Evolutionary conservation across 805 yeast genomes (phyloP), one percentile per base, ranked within the genome.

Genomic region (Nakazawaea siamensis): DNA sequence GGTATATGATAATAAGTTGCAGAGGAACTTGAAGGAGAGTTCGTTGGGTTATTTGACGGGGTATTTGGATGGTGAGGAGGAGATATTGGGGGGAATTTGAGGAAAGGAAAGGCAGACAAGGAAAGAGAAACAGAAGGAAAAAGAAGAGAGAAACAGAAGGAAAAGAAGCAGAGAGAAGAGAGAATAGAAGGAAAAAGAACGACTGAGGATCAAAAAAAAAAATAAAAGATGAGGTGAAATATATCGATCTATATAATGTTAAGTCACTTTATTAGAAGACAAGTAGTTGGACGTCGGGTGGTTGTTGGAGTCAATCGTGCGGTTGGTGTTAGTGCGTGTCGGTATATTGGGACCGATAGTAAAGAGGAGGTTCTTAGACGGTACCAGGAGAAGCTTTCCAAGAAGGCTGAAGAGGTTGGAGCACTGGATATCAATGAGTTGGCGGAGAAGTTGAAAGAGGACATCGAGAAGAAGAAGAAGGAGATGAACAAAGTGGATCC

Each of bases 401-500:
- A 47, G 29, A 60, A 55, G 41, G 70, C 69, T 9, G 45, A 48
- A 30, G 50, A 54, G 38, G 42, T 62, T 15, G 80, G 79, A 9
- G 67, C 60, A 1, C 44, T 56, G 1, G 53, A 63, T 24, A 57
- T 83, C 4, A 73, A 74, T 5, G 82, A 82, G 38, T 60, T 87
- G 42, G 71, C 76, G 43, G 73, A 62, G 27, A 73, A 70, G 42
- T 56, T 80, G 43, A 76, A 80, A 47, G 80, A 74, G 27, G 68
- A 73, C 16, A 73, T 86, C 30, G 74, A 67, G 24, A 49, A 55
- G 24, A 70, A 64, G 31, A 80, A 76, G 50, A 64, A 62, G 40
- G 73, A 75, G 39, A 60, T 81, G 48, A 67, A 64, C 50, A 71
- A 64, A 37, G 57, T 81, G 11, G 94, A 85, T 50, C 92, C 92